Evolutionary conservation across 805 yeast genomes (phyloP).

Genomic region (Monosporozyma unispora): DNA sequence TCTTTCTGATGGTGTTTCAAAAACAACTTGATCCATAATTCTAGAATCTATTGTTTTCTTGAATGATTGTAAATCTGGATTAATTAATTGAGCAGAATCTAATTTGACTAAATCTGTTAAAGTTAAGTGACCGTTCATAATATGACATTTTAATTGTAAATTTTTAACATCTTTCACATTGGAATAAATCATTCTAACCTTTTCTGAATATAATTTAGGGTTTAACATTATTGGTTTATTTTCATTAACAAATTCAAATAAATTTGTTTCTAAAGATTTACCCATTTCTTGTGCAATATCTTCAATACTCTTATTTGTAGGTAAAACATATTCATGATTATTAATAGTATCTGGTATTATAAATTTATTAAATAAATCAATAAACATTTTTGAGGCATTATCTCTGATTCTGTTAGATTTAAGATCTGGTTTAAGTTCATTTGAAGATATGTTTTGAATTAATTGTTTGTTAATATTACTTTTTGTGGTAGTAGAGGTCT

Average conservation of each 20-base stretch:
- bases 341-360: constrained; percentile 25
- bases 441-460: not conserved
- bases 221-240: not conserved
- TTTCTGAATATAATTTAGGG: constrained; percentile 43
- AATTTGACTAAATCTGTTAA: constrained; percentile 52
- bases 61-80: constrained; percentile 61
- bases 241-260: constrained; percentile 22
- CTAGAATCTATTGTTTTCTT: constrained; percentile 66
- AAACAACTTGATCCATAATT: constrained; percentile 56
- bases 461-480: constrained; percentile 3
- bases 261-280: constrained; percentile 41
- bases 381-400: constrained; percentile 45
- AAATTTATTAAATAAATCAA: constrained; percentile 35
- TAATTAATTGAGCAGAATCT: constrained; percentile 66
- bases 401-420: constrained; percentile 33
- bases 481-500: constrained; percentile 5
- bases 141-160: constrained; percentile 44
- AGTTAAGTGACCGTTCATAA: constrained; percentile 45
- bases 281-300: constrained; percentile 40
- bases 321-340: constrained; percentile 12
- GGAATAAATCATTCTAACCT: constrained; percentile 56
- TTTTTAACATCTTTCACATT: constrained; percentile 52
- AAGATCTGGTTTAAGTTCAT: not conserved
- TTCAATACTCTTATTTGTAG: constrained; percentile 27
- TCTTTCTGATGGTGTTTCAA: constrained; percentile 43